Conservation (phyloP, 768 basidiomycete genomes). For the Favolaschia claudopus region DNA sequence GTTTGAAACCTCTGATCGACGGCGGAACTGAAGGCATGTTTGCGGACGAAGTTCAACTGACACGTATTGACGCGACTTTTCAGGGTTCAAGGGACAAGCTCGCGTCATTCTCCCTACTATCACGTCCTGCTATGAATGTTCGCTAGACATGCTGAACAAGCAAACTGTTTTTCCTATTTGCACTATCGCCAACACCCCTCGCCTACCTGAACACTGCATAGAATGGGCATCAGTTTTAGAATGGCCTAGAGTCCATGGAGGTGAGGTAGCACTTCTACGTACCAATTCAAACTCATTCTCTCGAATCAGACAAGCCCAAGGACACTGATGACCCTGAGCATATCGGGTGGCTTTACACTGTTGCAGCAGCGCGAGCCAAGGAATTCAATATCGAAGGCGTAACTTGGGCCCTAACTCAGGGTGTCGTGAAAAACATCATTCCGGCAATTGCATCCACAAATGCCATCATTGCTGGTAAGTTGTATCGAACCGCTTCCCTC, state of each 20-base stretch:
- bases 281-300: neutral
- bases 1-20: slow-evolving; percentile 95
- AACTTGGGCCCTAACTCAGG: slow-evolving; percentile 96
- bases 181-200: slow-evolving; percentile 98
- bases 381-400: slow-evolving; percentile 99
- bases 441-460: slow-evolving; percentile 99
- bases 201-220: slow-evolving; percentile 97
- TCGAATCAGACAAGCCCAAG: slow-evolving; percentile 82
- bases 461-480: slow-evolving; percentile 92
- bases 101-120: slow-evolving; percentile 95
- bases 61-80: neutral
- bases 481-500: neutral
- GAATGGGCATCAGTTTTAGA: slow-evolving; percentile 99
- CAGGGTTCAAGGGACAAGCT: slow-evolving; percentile 98
- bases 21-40: slow-evolving; percentile 94
- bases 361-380: slow-evolving; percentile 83
- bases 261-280: slow-evolving; percentile 48
- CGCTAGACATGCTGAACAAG: slow-evolving; percentile 97
- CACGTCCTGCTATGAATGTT: slow-evolving; percentile 97
- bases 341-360: slow-evolving; percentile 89
- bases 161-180: slow-evolving; percentile 97
- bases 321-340: slow-evolving; percentile 98
- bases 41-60: neutral
- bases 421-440: slow-evolving; percentile 99
- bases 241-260: slow-evolving; percentile 94